Conservation (phyloP, 2,329 filamentous ascomycete species). For the Nannizzia gypsea region DNA sequence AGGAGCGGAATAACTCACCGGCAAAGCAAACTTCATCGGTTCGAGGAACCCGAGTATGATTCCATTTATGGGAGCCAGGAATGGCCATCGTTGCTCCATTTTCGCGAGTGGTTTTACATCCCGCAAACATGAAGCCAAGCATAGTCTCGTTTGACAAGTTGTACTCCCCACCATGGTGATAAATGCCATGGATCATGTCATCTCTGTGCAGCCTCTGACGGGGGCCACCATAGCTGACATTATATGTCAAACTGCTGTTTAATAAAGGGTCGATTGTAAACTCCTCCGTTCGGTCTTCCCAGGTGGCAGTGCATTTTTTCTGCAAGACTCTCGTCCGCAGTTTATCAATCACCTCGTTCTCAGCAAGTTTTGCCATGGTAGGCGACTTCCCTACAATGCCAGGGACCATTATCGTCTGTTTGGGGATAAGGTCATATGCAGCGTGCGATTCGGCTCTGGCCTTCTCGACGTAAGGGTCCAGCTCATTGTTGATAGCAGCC, state of each 20-base stretch:
- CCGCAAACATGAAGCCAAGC: slow-evolving; percentile 30
- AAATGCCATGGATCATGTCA: slow-evolving; percentile 26
- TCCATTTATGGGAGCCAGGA: slow-evolving; percentile 34
- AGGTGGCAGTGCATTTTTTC: slow-evolving; percentile 4
- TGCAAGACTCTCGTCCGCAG: not conserved
- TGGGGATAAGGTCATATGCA: slow-evolving; percentile 2
- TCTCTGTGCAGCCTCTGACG: slow-evolving; percentile 32
- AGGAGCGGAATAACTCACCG: slow-evolving; percentile 8
- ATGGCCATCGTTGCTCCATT: slow-evolving; percentile 36
- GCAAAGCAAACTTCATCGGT: slow-evolving; percentile 31
- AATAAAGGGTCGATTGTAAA: not conserved
- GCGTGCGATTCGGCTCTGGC: not conserved
- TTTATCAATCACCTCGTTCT: not conserved
- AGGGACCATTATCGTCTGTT: slow-evolving; percentile 3
- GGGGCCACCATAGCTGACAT: slow-evolving; percentile 29
- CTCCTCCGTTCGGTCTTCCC: slow-evolving; percentile 1
- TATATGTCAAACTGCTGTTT: slow-evolving; percentile 6
- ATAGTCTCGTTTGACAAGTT: slow-evolving; percentile 24
- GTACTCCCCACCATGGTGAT: slow-evolving; percentile 18
- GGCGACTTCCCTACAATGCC: slow-evolving; percentile 1
- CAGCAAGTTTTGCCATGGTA: not conserved
- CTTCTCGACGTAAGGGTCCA: not conserved
- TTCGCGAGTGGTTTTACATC: slow-evolving; percentile 31
- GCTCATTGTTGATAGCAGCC: not conserved
- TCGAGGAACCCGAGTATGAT: slow-evolving; percentile 26